phyloP scores from a whole-genome alignment of 2,329 filamentous ascomycete species.

The Pseudocercospora cruenta region DNA sequence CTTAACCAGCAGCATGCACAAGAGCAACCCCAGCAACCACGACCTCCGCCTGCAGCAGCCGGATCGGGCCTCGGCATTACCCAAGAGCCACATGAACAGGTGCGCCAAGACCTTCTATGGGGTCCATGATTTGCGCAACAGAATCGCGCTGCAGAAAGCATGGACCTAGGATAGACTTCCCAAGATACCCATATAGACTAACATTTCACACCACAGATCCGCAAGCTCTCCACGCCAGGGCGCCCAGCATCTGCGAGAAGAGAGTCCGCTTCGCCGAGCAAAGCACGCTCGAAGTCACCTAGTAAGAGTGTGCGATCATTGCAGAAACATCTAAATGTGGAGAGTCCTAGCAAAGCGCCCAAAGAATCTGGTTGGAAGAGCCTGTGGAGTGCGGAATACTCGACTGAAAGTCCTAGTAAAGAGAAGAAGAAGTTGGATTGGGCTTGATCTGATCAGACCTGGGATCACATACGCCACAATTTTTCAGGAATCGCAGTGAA shows the following conservation, averaged over 20 bases:
- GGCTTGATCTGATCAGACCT: conserved; percentile 6
- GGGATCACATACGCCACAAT: not conserved
- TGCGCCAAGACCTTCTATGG: conserved; percentile 31
- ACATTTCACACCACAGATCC: conserved; percentile 20
- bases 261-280: conserved; percentile 20
- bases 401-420: conserved; percentile 39
- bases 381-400: conserved; percentile 38
- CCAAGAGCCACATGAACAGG: conserved; percentile 30
- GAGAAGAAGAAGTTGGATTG: conserved; percentile 28
- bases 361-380: conserved; percentile 34
- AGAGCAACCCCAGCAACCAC: conserved; percentile 13
- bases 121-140: conserved; percentile 40
- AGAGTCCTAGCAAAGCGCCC: conserved; percentile 12
- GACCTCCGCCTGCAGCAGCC: conserved; percentile 20
- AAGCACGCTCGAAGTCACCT: conserved; percentile 33
- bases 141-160: conserved; percentile 36
- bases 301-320: conserved; percentile 38
- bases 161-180: conserved; percentile 29
- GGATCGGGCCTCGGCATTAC: conserved; percentile 26
- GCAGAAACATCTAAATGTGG: conserved; percentile 32
- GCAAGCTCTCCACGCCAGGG: conserved; percentile 17
- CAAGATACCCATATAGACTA: conserved; percentile 10
- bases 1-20: conserved; percentile 20
- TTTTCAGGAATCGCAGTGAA: not conserved
- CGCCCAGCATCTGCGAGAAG: conserved; percentile 7